phyloP scores from a whole-genome alignment of 2,329 filamentous ascomycete genomes.

The Teratosphaeria viscida region DNA sequence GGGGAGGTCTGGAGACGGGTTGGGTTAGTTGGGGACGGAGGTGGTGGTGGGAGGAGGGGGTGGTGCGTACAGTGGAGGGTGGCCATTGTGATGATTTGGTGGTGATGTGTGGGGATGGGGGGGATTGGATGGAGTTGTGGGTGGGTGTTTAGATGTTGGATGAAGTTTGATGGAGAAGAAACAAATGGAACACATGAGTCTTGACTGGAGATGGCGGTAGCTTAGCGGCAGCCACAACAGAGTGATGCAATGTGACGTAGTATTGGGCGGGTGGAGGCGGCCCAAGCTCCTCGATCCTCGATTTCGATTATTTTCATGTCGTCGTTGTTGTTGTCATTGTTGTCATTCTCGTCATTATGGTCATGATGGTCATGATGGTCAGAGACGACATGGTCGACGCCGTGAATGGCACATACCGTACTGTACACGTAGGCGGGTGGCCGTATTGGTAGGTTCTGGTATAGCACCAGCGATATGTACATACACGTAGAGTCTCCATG shows the following conservation, averaged over 20 bases:
- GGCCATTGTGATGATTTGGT: constrained; percentile 40
- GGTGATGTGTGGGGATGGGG: constrained; percentile 1
- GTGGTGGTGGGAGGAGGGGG: not conserved
- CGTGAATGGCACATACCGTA: not conserved
- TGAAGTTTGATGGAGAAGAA: not conserved
- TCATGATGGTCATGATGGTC: too few relatives aligned
- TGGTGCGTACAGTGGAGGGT: constrained; percentile 47
- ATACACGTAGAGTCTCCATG: too few relatives aligned
- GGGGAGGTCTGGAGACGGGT: constrained; percentile 47
- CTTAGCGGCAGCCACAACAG: constrained; percentile 1
- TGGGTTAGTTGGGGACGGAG: constrained; percentile 5
- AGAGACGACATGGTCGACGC: too few relatives aligned
- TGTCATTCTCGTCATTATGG: too few relatives aligned
- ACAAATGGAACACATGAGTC: not conserved
- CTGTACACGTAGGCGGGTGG: too few relatives aligned
- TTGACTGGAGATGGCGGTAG: not conserved
- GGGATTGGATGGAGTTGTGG: not conserved
- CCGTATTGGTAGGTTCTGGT: too few relatives aligned
- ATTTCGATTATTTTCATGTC: not conserved
- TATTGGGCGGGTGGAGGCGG: not conserved
- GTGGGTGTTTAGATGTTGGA: constrained; percentile 3
- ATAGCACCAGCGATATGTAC: not conserved
- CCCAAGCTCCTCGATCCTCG: not conserved
- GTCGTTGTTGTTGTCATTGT: too few relatives aligned
- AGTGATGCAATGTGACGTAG: not conserved